A percentile compares a stretch with the other conserved stretches of the same genome.
These are phyloP conservation scores for Chaetothyriales sp. DNA, from an alignment of 2,329 filamentous ascomycete genomes.

Conservation along the genomic window DNA sequence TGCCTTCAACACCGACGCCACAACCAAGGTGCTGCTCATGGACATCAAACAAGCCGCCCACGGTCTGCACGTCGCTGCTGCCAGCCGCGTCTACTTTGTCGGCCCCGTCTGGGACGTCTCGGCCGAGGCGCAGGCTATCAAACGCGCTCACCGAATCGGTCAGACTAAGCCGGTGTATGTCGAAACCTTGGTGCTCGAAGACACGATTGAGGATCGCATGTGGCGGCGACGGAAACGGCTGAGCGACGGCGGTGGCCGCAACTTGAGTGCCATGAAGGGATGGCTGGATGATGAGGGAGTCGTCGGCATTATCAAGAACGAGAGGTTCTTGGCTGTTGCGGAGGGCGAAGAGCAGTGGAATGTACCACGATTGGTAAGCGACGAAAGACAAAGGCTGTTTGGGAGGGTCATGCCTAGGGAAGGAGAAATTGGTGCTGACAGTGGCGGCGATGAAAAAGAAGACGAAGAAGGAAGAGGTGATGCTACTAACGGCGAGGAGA, in stretches of 20 bases:
- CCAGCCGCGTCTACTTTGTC: conserved; percentile 77
- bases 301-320: conserved; percentile 44
- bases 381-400: not conserved
- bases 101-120: conserved; percentile 75
- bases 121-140: conserved; percentile 81
- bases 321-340: conserved; percentile 34
- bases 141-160: conserved; percentile 75
- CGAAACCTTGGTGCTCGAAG: conserved; percentile 68
- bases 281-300: conserved; percentile 45
- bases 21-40: conserved; percentile 72
- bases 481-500: not conserved
- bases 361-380: not conserved
- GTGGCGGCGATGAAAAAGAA: too few species aligned
- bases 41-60: conserved; percentile 81
- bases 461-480: not conserved
- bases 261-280: not conserved
- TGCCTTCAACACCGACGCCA: conserved; percentile 57
- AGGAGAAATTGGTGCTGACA: conserved; percentile 1
- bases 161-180: conserved; percentile 67
- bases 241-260: conserved; percentile 19
- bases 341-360: conserved; percentile 19
- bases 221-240: conserved; percentile 50
- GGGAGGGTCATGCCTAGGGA: not conserved
- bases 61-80: conserved; percentile 70
- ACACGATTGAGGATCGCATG: conserved; percentile 76